Evolutionary conservation across 2,329 filamentous ascomycete genomes (phyloP).

Genomic region (Purpureocillium lavendulum): DNA sequence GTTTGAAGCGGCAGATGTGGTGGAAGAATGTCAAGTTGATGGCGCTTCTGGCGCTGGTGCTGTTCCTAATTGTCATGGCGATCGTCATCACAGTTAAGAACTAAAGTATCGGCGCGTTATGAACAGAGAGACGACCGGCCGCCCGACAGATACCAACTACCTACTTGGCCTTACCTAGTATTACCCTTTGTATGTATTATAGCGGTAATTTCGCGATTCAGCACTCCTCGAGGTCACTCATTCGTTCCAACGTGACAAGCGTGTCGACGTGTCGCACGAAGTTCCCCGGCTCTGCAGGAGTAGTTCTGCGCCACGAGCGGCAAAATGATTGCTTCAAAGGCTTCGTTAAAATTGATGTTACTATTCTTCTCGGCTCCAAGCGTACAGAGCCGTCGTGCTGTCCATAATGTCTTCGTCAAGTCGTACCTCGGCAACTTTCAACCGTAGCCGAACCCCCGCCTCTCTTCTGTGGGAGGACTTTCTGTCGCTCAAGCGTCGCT

Average conservation of each 20-base stretch:
- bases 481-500: no score
- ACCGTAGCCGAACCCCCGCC: not conserved
- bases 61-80: constrained; percentile 49
- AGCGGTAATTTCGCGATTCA: no score
- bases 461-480: no score
- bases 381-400: no score
- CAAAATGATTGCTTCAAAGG: not conserved
- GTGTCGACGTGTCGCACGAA: no score
- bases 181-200: not conserved
- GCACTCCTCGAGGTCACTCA: no score
- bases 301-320: not conserved
- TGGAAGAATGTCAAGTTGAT: constrained; percentile 99
- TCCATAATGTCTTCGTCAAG: no score
- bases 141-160: not conserved
- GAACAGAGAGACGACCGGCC: constrained; percentile 1
- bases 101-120: constrained; percentile 7
- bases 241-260: no score
- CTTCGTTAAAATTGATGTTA: no score
- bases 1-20: constrained; percentile 92
- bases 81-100: constrained; percentile 47
- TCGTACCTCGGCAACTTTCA: no score
- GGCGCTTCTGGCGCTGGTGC: constrained; percentile 64
- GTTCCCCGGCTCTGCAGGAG: no score
- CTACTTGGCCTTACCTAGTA: not conserved
- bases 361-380: no score